Conservation (phyloP, 106 monocot species). For the Allium cepa region DNA sequence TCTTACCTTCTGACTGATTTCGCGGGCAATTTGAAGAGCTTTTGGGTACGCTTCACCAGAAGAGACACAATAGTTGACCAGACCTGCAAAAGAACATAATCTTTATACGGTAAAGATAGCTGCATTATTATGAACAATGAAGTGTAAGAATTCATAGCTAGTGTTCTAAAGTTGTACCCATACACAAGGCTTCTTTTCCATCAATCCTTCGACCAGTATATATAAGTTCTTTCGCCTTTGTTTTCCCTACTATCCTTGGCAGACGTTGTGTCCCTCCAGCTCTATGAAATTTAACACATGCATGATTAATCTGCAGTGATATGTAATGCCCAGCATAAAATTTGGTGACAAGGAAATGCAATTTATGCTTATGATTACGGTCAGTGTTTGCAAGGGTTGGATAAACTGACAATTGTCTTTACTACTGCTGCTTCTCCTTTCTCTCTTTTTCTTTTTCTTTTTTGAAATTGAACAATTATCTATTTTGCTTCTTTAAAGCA, state of each 20-base stretch:
- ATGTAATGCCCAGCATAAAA: too few species aligned
- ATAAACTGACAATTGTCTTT: too few species aligned
- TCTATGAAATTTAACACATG: constrained; percentile 14
- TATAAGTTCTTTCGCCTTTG: constrained; percentile 81
- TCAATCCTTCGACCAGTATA: constrained; percentile 70
- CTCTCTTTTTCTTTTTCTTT: too few species aligned
- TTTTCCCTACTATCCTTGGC: constrained; percentile 75
- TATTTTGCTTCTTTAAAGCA: too few species aligned
- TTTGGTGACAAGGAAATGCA: too few species aligned
- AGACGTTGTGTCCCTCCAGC: constrained; percentile 96
- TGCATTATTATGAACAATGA: background rate
- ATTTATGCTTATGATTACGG: too few species aligned
- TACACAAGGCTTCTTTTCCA: constrained; percentile 58
- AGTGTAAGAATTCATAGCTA: background rate
- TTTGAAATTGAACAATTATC: too few species aligned
- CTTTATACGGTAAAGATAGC: background rate
- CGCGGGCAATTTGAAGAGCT: constrained; percentile 81
- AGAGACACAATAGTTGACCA: constrained; percentile 89
- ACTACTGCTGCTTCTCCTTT: too few species aligned
- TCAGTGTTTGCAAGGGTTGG: too few species aligned
- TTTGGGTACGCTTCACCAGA: constrained; percentile 76
- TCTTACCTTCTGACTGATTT: constrained; percentile 76
- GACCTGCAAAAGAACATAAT: constrained; percentile 34
- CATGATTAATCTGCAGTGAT: too few species aligned
- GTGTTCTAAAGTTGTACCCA: constrained; percentile 28